Evolutionary conservation across 2,329 filamentous ascomycete genomes (phyloP).

Genomic region (Daldinia sp.): DNA sequence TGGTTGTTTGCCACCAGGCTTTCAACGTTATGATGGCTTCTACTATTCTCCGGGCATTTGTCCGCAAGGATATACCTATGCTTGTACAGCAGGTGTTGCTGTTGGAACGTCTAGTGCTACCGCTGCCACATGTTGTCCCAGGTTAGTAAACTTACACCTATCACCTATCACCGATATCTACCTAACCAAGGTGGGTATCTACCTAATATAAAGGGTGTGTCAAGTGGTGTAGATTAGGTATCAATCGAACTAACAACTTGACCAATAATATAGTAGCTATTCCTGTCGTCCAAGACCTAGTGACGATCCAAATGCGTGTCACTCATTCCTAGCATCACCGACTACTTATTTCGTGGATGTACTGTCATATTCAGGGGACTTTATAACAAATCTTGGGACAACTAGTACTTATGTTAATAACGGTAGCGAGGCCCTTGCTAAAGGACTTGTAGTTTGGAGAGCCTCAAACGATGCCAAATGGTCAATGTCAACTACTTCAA

Average conservation of each 20-base stretch:
- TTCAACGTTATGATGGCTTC: background rate
- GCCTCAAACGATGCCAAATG: background rate
- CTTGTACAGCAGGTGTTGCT: background rate
- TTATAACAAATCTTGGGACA: background rate
- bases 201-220: background rate
- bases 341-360: background rate
- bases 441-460: background rate
- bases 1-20: background rate
- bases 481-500: background rate
- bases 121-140: constrained; percentile 1
- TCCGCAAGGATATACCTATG: background rate
- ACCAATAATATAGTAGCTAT: background rate
- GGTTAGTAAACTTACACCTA: background rate
- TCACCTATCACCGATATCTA: background rate
- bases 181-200: too few species aligned
- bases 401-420: too few species aligned
- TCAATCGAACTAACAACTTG: background rate
- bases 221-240: background rate
- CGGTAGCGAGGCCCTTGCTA: background rate
- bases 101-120: background rate
- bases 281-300: background rate
- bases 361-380: background rate
- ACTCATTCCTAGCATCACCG: background rate
- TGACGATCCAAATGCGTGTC: background rate
- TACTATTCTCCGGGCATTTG: background rate